Conservation (phyloP, 2,329 filamentous ascomycete genomes). For the Salinomyces thailandicus region DNA sequence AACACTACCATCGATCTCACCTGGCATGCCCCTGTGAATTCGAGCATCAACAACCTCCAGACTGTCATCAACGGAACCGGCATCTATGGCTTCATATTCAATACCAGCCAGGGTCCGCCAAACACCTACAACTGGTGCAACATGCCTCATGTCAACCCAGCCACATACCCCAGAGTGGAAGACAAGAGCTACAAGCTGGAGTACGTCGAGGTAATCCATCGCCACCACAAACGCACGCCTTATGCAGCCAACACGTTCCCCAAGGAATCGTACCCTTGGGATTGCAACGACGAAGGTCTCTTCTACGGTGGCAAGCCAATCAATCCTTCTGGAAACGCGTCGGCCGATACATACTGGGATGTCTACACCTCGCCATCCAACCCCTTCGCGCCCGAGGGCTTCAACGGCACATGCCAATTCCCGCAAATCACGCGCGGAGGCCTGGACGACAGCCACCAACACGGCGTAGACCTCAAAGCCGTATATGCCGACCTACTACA, state of each 20-base stretch:
- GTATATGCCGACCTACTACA: conserved; percentile 61
- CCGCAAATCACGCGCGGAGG: conserved; percentile 67
- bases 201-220: conserved; percentile 74
- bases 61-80: conserved; percentile 49
- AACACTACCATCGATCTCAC: conserved; percentile 29
- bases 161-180: conserved; percentile 49
- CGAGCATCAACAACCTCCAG: conserved; percentile 51
- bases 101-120: conserved; percentile 49
- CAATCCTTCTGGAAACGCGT: conserved; percentile 33
- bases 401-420: conserved; percentile 66
- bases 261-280: conserved; percentile 59
- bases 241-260: conserved; percentile 71
- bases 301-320: conserved; percentile 58
- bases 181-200: conserved; percentile 50
- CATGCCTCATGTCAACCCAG: conserved; percentile 68
- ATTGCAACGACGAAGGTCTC: conserved; percentile 57
- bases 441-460: conserved; percentile 62
- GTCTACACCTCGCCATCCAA: conserved; percentile 53
- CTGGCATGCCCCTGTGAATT: conserved; percentile 50
- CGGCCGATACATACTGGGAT: conserved; percentile 55
- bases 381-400: conserved; percentile 56
- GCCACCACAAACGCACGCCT: conserved; percentile 76
- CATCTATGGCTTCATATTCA: conserved; percentile 64
- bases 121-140: conserved; percentile 71
- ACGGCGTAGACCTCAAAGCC: conserved; percentile 65